These are phyloP conservation scores for Solanum hybrid DNA, from an alignment of 305 asterid species.

Conservation along the genomic window DNA sequence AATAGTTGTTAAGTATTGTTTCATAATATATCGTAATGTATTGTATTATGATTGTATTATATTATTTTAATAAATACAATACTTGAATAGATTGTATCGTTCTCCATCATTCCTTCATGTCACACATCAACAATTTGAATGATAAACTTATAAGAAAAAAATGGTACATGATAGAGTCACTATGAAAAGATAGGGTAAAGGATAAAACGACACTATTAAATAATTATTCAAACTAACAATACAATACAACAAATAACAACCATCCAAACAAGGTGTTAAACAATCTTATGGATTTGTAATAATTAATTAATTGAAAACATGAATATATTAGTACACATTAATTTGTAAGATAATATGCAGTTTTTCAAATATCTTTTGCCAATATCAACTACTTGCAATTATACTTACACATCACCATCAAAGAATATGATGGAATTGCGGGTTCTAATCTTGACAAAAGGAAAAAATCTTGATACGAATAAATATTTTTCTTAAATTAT, in stretches of 20 bases:
- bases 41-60: no score
- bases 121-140: background rate
- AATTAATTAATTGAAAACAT: background rate
- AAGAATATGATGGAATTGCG: background rate
- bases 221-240: background rate
- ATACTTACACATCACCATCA: background rate
- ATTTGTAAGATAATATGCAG: background rate
- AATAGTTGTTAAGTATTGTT: no score
- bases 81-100: no score
- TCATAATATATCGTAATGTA: background rate
- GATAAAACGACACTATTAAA: background rate
- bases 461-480: background rate
- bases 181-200: no score
- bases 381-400: background rate
- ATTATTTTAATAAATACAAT: no score
- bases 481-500: background rate
- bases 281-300: background rate
- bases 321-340: background rate
- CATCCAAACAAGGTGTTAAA: background rate
- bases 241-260: no score
- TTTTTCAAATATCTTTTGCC: background rate
- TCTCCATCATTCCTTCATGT: background rate
- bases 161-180: background rate
- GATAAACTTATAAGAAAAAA: no score
- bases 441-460: background rate